Evolutionary conservation across 2,329 filamentous ascomycete species (phyloP), one percentile per base, ranked within the genome.

Genomic region (Trichothecium sympodiale): DNA sequence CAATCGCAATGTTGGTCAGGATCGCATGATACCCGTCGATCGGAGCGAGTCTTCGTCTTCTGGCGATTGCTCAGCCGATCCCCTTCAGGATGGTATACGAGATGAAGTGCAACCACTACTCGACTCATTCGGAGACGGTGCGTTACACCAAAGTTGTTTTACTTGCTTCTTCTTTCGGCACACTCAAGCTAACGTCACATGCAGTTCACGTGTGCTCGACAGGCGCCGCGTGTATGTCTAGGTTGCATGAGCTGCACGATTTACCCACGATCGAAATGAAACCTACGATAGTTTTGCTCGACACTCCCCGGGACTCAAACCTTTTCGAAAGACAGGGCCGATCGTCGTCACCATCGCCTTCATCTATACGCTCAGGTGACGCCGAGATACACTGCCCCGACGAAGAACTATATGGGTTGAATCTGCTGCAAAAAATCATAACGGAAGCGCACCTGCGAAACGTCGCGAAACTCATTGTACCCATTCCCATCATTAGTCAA

Each of bases 361-460:
- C 39, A 12, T 33, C 29, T n/a, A 36, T 33, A 3, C 41, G 28
- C 5, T 17, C 31, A 27, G 18, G 52, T 35, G 56, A 59, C 8
- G 43, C 51, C 31, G 60, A 62, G 23, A 63, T 66, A 10, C 57
- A 63, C 41, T 57, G 55, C 1, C 54, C 59, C 1, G 57, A 64
- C 34, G 67, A 66, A 36, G 67, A 74, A 30, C 51, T 72, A 2
- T 77, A 77, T 44, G 73, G 73, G 8, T 49, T 77, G 33, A 59
- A 59, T 36, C 53, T 77, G 32, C 49, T 77, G 35, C 69, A 74
- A 41, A 67, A 69, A 38, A 66, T 77, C 30, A 65, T 74, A 20
- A 72, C 71, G 16, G 73, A 77, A 44, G 68, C 70, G 4, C 70
- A 73, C 40, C 50, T 74, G 27, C 64, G 71, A 38, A 72, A 65